Conservation (phyloP, 768 basidiomycete genomes). For the Amyloporia xantha region DNA sequence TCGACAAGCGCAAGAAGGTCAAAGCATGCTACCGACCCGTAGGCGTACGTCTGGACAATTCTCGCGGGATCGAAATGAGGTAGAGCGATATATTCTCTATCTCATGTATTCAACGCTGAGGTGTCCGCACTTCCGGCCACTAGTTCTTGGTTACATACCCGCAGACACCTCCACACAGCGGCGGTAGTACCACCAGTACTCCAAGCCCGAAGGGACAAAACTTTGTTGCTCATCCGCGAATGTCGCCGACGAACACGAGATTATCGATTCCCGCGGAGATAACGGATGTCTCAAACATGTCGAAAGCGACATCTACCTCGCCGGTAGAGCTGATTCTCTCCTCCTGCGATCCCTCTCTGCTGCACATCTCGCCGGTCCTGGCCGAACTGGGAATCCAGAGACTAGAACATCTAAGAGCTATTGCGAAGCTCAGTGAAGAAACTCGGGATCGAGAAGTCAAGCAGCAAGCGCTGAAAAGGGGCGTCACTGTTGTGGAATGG, state of each 20-base stretch:
- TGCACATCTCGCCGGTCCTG: conserved; percentile 55
- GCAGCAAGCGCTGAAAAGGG: conserved; percentile 60
- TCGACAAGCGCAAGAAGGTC: background rate
- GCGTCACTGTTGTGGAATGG: conserved; percentile 73
- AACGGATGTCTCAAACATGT: conserved; percentile 12
- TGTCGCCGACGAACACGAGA: conserved; percentile 14
- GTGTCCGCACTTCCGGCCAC: no score
- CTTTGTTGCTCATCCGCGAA: background rate
- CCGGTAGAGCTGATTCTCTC: conserved; percentile 47
- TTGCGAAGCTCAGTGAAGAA: conserved; percentile 54
- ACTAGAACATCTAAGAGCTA: conserved; percentile 56
- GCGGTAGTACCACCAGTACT: conserved; percentile 18
- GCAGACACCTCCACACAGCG: conserved; percentile 22
- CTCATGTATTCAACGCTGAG: background rate
- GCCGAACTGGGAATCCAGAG: conserved; percentile 50
- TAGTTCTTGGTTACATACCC: conserved; percentile 21
- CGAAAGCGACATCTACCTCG: conserved; percentile 31
- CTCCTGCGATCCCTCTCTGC: conserved; percentile 58
- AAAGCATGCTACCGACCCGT: conserved; percentile 10
- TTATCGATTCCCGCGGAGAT: conserved; percentile 5
- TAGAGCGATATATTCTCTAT: conserved; percentile 2
- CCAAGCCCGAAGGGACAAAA: conserved; percentile 7
- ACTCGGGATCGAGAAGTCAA: conserved; percentile 65
- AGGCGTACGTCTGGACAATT: conserved; percentile 13
- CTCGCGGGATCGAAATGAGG: conserved; percentile 25